Percentiles rank a stretch among this genome's conserved stretches.
Conservation (phyloP, 768 basidiomycete species). For the Porphyrellus cyaneotinctus region DNA sequence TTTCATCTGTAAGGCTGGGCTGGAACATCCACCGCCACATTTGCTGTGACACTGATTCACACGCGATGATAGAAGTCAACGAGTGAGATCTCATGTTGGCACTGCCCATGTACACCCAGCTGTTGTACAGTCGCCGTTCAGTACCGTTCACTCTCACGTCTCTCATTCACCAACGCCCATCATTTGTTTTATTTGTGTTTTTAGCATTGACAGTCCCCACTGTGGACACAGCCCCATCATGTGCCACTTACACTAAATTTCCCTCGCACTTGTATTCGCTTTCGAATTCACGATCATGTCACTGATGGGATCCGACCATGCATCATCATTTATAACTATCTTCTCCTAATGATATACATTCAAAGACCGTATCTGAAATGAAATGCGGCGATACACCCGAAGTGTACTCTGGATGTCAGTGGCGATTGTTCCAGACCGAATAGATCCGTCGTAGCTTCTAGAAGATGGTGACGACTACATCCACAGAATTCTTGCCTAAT, state of each 20-base stretch:
- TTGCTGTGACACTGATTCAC: slow-evolving; percentile 8
- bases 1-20: slow-evolving; percentile 9
- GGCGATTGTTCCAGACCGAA: too few relatives aligned
- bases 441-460: too few relatives aligned
- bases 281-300: slow-evolving; percentile 21
- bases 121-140: slow-evolving; percentile 23
- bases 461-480: too few relatives aligned
- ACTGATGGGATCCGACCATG: slow-evolving; percentile 23
- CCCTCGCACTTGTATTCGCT: slow-evolving; percentile 16
- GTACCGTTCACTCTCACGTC: slow-evolving; percentile 15
- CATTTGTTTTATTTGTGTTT: slow-evolving; percentile 24
- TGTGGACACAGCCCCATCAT: slow-evolving; percentile 10
- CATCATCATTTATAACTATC: slow-evolving; percentile 28
- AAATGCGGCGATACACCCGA: not conserved
- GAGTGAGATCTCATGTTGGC: slow-evolving; percentile 13
- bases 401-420: too few relatives aligned
- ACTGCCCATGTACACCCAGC: slow-evolving; percentile 17
- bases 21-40: slow-evolving; percentile 2
- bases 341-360: slow-evolving; percentile 25
- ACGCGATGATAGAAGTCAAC: slow-evolving; percentile 8
- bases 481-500: too few relatives aligned
- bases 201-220: slow-evolving; percentile 14
- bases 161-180: slow-evolving; percentile 18
- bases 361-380: slow-evolving; percentile 1
- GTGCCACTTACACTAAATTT: slow-evolving; percentile 9